Evolutionary conservation across 805 yeast species (phyloP).

Genomic region (Suhomyces sp.): DNA sequence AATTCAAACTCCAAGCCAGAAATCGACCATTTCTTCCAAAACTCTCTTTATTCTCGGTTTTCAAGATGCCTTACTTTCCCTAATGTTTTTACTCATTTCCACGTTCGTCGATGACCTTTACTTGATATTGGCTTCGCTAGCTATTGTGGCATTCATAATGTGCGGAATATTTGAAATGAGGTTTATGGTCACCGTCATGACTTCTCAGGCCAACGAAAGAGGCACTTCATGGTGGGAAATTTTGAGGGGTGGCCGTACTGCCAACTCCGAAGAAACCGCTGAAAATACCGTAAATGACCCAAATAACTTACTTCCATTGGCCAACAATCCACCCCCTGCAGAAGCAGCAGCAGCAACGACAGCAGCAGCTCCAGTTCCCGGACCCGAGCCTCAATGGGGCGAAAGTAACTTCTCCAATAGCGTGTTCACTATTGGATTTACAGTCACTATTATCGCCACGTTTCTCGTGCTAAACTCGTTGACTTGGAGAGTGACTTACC

Average conservation of each 20-base stretch:
- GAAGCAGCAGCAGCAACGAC: conserved; percentile 10
- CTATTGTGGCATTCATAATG: conserved; percentile 65
- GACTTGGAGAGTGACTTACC: conserved; percentile 58
- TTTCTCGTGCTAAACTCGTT: conserved; percentile 52
- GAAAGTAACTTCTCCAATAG: conserved; percentile 23
- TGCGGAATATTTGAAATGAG: conserved; percentile 75
- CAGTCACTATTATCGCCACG: conserved; percentile 33
- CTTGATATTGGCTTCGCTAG: conserved; percentile 64
- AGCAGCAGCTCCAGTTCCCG: conserved; percentile 8
- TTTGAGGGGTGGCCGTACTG: conserved; percentile 49
- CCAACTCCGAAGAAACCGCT: conserved; percentile 31
- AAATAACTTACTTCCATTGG: conserved; percentile 5
- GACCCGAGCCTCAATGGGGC: conserved; percentile 12
- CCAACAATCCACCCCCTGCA: conserved; percentile 30
- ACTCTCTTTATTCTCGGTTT: conserved; percentile 60
- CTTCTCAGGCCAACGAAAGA: conserved; percentile 71
- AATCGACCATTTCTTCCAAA: conserved; percentile 58
- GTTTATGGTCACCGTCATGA: conserved; percentile 62
- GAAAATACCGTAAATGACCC: conserved; percentile 40
- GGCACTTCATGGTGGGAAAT: conserved; percentile 65
- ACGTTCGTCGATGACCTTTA: conserved; percentile 55
- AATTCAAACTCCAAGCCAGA: conserved; percentile 75
- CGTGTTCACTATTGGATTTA: conserved; percentile 25
- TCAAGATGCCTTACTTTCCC: conserved; percentile 70
- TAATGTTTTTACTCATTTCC: conserved; percentile 59